phyloP scores from a whole-genome alignment of 2,329 filamentous ascomycete genomes.

The Tolypocladium pustulatum region DNA sequence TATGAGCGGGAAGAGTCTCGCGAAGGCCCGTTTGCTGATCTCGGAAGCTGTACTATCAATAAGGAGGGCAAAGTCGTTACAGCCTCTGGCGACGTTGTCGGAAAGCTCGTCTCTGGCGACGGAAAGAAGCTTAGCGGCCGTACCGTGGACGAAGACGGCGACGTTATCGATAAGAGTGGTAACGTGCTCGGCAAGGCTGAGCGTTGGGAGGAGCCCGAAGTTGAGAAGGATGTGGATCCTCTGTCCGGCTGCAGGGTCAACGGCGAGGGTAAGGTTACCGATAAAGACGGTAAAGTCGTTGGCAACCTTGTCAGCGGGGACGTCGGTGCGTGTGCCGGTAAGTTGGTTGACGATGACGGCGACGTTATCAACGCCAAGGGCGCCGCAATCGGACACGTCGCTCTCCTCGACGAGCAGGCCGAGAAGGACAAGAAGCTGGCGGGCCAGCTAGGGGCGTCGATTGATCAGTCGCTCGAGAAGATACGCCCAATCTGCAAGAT shows the following conservation, averaged over 20 bases:
- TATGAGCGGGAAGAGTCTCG: conserved; percentile 51
- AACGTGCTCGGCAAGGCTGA: conserved; percentile 48
- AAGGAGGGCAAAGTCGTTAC: conserved; percentile 62
- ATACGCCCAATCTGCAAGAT: conserved; percentile 77
- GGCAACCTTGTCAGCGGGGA: conserved; percentile 62
- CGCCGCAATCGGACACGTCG: conserved; percentile 55
- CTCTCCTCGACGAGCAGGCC: conserved; percentile 50
- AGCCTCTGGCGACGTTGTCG: conserved; percentile 58
- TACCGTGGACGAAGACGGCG: conserved; percentile 69
- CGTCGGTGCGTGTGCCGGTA: conserved; percentile 51
- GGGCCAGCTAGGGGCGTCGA: conserved; percentile 59
- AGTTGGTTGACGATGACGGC: conserved; percentile 60
- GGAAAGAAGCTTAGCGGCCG: conserved; percentile 65
- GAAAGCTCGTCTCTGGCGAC: conserved; percentile 60
- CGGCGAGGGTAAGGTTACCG: conserved; percentile 47
- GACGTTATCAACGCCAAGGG: conserved; percentile 63
- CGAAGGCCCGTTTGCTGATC: conserved; percentile 60
- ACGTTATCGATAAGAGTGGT: conserved; percentile 68
- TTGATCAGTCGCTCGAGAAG: conserved; percentile 72
- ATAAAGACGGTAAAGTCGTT: conserved; percentile 49
- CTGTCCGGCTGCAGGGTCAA: conserved; percentile 46
- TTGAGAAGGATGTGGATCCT: conserved; percentile 38
- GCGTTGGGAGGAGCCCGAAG: conserved; percentile 47
- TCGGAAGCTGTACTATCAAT: conserved; percentile 52
- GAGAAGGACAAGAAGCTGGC: conserved; percentile 69